phyloP scores from a whole-genome alignment of 441 rosid species.

The Eutrema salsugineum region DNA sequence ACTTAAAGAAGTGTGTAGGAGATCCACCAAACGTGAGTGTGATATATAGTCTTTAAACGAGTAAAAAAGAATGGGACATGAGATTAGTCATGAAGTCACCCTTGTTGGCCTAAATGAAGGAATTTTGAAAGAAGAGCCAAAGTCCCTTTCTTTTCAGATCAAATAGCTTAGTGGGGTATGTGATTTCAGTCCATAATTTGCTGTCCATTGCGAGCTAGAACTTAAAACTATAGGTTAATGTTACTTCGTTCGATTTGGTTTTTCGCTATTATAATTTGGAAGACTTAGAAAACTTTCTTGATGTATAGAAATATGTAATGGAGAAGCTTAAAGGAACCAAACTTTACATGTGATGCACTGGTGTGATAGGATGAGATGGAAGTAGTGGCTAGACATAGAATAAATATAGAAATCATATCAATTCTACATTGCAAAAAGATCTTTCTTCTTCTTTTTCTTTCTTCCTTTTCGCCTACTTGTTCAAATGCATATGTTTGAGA shows the following conservation, averaged over 20 bases:
- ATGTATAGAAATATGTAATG: neutral
- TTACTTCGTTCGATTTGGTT: neutral
- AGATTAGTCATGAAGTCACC: conserved; percentile 17
- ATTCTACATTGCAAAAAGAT: neutral
- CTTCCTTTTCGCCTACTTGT: neutral
- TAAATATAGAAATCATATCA: neutral
- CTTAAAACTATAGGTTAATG: neutral
- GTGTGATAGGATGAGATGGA: conserved; percentile 15
- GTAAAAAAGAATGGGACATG: neutral
- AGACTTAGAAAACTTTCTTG: neutral
- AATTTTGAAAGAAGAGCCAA: neutral
- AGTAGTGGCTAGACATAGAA: neutral
- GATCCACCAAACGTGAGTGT: conserved; percentile 21
- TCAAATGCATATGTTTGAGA: neutral
- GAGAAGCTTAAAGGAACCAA: neutral
- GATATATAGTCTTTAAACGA: conserved; percentile 8
- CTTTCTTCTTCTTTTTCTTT: neutral
- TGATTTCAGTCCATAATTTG: neutral
- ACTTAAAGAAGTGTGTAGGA: conserved; percentile 5
- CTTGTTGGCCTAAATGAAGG: conserved; percentile 23
- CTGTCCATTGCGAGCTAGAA: neutral
- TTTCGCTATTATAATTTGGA: neutral
- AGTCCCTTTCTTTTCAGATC: neutral
- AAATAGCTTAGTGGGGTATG: neutral
- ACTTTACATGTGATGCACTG: conserved; percentile 22